Evolutionary conservation across 441 rosid species (phyloP).

Genomic region (Erysimum cheiri): DNA sequence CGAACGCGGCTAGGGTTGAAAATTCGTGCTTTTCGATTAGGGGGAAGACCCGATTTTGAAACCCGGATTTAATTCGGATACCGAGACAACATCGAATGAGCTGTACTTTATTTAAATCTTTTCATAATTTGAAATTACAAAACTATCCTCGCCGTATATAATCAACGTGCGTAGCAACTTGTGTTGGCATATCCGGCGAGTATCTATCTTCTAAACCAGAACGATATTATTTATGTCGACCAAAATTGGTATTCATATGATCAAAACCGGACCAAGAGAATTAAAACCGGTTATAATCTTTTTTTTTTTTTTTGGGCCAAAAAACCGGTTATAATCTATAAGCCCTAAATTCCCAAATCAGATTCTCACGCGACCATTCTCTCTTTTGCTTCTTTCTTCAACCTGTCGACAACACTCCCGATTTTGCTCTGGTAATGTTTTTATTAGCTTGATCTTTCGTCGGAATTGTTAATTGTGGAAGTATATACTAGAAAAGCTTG

Average conservation of each 20-base stretch:
- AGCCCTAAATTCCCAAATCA: slow-evolving; percentile 42
- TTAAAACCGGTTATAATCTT: too few species aligned
- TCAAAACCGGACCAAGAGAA: slow-evolving; percentile 32
- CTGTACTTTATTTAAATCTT: slow-evolving; percentile 34
- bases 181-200: slow-evolving; percentile 38
- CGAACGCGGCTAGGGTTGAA: slow-evolving; percentile 40
- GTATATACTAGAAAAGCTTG: slow-evolving; percentile 1
- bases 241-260: neutral
- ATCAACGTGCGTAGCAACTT: slow-evolving; percentile 43
- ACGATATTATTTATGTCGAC: neutral
- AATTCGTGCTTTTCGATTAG: slow-evolving; percentile 55
- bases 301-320: too few species aligned
- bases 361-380: slow-evolving; percentile 24
- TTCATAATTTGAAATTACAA: neutral
- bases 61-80: slow-evolving; percentile 58
- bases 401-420: slow-evolving; percentile 10
- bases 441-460: slow-evolving; percentile 2
- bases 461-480: neutral
- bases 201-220: slow-evolving; percentile 31
- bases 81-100: slow-evolving; percentile 47
- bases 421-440: neutral
- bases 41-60: slow-evolving; percentile 49
- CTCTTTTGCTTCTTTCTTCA: neutral
- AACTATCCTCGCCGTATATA: slow-evolving; percentile 33
- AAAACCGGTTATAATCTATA: slow-evolving; percentile 26